Conservation (phyloP, 2,329 filamentous ascomycete species). For the Parascedosporium putredinis region DNA sequence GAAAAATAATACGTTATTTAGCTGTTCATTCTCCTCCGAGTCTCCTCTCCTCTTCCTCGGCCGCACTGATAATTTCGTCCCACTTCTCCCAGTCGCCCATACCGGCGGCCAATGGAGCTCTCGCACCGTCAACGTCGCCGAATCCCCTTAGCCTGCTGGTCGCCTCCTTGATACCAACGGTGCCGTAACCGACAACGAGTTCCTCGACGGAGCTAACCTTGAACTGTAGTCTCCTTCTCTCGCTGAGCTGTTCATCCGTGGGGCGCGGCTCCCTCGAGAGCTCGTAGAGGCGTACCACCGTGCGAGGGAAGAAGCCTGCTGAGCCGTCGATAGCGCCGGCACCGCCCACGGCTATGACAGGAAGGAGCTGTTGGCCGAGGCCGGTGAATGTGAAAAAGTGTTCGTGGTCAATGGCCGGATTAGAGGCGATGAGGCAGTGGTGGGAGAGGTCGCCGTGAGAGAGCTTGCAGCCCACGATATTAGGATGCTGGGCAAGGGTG, state of each 20-base stretch:
- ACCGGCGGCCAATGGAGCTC: conserved; percentile 47
- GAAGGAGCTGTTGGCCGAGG: conserved; percentile 54
- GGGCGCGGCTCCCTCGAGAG: conserved; percentile 23
- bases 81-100: conserved; percentile 47
- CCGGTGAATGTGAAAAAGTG: conserved; percentile 54
- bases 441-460: conserved; percentile 58
- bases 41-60: conserved; percentile 31
- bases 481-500: conserved; percentile 47
- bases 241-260: conserved; percentile 31
- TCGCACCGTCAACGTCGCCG: conserved; percentile 47
- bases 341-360: conserved; percentile 46
- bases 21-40: conserved; percentile 8
- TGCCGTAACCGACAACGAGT: conserved; percentile 47
- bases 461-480: conserved; percentile 61
- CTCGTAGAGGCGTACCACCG: conserved; percentile 46
- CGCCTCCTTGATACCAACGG: conserved; percentile 56
- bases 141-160: conserved; percentile 47
- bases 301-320: conserved; percentile 53
- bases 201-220: conserved; percentile 52
- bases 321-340: conserved; percentile 53
- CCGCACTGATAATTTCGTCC: conserved; percentile 30
- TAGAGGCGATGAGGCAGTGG: conserved; percentile 49
- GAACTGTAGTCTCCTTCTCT: conserved; percentile 48
- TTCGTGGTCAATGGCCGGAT: conserved; percentile 46
- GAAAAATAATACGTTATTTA: too few species aligned